phyloP scores from a whole-genome alignment of 2,329 filamentous ascomycete genomes.

The Botrytis sinoallii region DNA sequence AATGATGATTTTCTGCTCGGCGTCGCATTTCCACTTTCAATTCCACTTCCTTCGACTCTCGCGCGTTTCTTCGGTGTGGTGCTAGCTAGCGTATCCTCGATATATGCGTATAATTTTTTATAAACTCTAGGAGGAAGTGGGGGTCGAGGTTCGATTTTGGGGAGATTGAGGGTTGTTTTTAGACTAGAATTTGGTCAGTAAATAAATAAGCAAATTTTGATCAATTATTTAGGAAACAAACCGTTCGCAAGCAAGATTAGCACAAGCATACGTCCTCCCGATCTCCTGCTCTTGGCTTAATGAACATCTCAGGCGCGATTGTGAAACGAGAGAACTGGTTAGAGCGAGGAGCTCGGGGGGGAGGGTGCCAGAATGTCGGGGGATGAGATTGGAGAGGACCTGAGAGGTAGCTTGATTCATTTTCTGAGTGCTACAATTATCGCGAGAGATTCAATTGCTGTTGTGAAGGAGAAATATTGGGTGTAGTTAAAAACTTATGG shows the following conservation, averaged over 20 bases:
- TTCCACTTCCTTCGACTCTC: neutral
- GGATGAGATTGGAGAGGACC: constrained; percentile 69
- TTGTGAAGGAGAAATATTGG: neutral
- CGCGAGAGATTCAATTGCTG: neutral
- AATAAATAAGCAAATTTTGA: neutral
- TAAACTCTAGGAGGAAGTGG: constrained; percentile 79
- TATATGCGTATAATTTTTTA: constrained; percentile 76
- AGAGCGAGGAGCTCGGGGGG: constrained; percentile 69
- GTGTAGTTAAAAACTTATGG: neutral
- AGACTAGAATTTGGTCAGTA: constrained; percentile 50
- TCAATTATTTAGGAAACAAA: constrained; percentile 37
- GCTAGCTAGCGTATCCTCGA: constrained; percentile 67
- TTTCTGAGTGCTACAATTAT: neutral
- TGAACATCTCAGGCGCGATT: constrained; percentile 74
- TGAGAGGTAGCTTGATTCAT: constrained; percentile 78
- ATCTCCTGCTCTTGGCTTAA: constrained; percentile 86
- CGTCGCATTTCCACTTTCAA: constrained; percentile 10
- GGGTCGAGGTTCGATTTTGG: constrained; percentile 69
- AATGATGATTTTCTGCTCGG: constrained; percentile 26
- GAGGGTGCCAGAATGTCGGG: constrained; percentile 65
- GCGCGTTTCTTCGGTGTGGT: constrained; percentile 24
- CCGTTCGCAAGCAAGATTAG: constrained; percentile 87
- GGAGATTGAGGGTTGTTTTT: constrained; percentile 72
- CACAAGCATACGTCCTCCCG: constrained; percentile 78
- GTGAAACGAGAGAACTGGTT: constrained; percentile 70